Percentiles rank a stretch among this genome's conserved stretches.
Conservation (phyloP, 176 grass and related monocot species). For the Ensete glaucum region DNA sequence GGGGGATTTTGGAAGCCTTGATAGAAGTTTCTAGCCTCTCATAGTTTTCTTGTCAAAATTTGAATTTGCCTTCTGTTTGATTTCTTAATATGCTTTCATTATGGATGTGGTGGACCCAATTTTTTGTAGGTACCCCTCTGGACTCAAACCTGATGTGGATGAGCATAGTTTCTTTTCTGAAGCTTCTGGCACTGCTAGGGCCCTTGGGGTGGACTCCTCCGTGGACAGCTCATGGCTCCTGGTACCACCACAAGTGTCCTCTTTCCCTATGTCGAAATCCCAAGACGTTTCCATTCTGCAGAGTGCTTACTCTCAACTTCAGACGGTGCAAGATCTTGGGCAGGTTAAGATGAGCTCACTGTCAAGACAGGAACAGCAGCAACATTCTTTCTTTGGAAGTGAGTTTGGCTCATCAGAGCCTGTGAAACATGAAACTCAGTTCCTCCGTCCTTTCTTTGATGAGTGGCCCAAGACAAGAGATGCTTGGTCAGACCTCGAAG, state of each 20-base stretch:
- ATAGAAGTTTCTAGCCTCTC: neutral
- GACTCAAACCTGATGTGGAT: conserved; percentile 45
- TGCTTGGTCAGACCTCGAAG: conserved; percentile 15
- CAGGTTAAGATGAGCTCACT: conserved; percentile 70
- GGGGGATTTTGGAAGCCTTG: neutral
- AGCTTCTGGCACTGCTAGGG: conserved; percentile 51
- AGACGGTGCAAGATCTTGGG: conserved; percentile 57
- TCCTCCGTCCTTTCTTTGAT: conserved; percentile 16
- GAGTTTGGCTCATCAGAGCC: conserved; percentile 32
- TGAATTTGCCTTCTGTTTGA: neutral
- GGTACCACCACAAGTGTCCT: conserved; percentile 28
- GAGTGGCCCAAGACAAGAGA: conserved; percentile 22
- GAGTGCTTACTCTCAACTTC: conserved; percentile 41
- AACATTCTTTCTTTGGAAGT: conserved; percentile 34
- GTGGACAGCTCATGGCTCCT: conserved; percentile 51
- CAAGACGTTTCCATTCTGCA: conserved; percentile 36
- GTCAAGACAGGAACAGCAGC: conserved; percentile 40
- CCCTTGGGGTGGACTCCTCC: conserved; percentile 41
- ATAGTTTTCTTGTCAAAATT: neutral
- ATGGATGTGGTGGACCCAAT: neutral
- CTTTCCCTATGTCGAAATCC: conserved; percentile 37
- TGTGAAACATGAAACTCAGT: conserved; percentile 55
- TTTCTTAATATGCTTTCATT: neutral
- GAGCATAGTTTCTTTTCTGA: conserved; percentile 75
- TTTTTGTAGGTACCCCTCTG: conserved; percentile 47